Base-by-base conservation (phyloP, 257 asterid species). In the Nicotiana obtusifolia region DNA sequence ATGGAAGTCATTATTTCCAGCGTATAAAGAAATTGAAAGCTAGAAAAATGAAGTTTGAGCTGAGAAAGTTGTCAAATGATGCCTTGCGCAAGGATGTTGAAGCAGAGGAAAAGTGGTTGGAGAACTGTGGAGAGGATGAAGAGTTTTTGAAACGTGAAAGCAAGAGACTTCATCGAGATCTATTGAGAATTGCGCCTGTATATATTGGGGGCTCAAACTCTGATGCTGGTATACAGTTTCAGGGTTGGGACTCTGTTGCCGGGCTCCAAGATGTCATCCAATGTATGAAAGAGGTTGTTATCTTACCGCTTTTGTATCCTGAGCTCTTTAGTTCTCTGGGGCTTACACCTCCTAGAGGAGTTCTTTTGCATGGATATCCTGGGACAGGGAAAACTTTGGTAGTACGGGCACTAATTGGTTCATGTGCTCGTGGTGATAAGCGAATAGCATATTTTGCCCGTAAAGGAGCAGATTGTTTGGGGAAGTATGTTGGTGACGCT, bases 381-480 rank as follows among this genome's bases (percentile, higher is more conserved):
- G 99, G 99, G 86, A 96, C 99, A 47, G 99, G 99, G 64, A 96
- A 96, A 89, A 96, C 99, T 54, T 88, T 96, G 93, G 93, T 92
- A 84, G 98, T 96, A 80, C 98, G 99, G 76, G 98, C 98, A 14
- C 90, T 96, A 76, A 96, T 96, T 89, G 99, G 99, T 81, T 88
- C 97, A 73, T 96, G 98, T 88, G 97, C 99, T 84, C 97, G 94
- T 69, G 98, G 99, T 64, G 98, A 96, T 82, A 92, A 89, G 87
- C 91, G 90, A 81, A 96, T 96, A 71, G 99, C 99, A 84, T 96
- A 96, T 91, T 96, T 96, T 88, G 97, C 98, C 30, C 98, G 98
- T 64, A 96, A 96, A 89, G 99, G 99, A 80, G 99, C 99, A 62
- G 99, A 96, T 83, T 96, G 99, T 88, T 95, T 96, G 71, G 99